Base-by-base conservation (phyloP, 1,284 basidiomycete species). In the Sanghuangporus sanghuang region DNA sequence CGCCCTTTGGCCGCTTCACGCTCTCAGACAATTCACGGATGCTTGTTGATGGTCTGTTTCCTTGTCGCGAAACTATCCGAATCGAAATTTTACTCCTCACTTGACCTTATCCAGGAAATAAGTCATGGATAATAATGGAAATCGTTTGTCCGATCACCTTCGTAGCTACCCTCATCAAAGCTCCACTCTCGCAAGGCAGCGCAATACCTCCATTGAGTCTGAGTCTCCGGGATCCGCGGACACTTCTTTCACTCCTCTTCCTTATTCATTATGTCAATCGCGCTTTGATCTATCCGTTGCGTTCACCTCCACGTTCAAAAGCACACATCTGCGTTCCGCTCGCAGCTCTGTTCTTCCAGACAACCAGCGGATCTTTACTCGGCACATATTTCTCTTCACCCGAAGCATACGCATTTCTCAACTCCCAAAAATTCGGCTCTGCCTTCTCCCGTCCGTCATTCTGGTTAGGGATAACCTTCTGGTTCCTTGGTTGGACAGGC, bases 111-210 rank as follows among this genome's bases (percentile, higher is more conserved):
- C 32, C 14, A 77, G 79, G 79, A 16, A 80, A 84, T 66, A 80
- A 78, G 68, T 79, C 89, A 38, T 96, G 94, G 93, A 89, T 93
- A 32, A 48, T 83, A 57, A 96, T 96, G 93, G 94, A 96, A 74
- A 76, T 92, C 49, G 80, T 90, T n/a, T 83, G 92, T 2, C 92
- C 93, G 6, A 60, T 85, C 67, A 69, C 73, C n/a, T 87, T 91
- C 71, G 61, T 80, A 40, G 75, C 77, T 75, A 77, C 79, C 49
- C 80, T 82, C 77, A 68, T 81, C 14, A 72, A 78, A 65, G 77
- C 79, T 16, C 83, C 85, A 11, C 71, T 83, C 66, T 72, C 78
- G 57, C 16, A 64, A 62, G 57, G 61, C 65, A 71, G 42, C 61
- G 65, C 0, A 63, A 67, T 9, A 48, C 62, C 59, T 61, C 40